Evolutionary conservation across 2,329 filamentous ascomycete species (phyloP), one percentile per base, ranked within the genome.

Genomic region (Trichoderma sp.): DNA sequence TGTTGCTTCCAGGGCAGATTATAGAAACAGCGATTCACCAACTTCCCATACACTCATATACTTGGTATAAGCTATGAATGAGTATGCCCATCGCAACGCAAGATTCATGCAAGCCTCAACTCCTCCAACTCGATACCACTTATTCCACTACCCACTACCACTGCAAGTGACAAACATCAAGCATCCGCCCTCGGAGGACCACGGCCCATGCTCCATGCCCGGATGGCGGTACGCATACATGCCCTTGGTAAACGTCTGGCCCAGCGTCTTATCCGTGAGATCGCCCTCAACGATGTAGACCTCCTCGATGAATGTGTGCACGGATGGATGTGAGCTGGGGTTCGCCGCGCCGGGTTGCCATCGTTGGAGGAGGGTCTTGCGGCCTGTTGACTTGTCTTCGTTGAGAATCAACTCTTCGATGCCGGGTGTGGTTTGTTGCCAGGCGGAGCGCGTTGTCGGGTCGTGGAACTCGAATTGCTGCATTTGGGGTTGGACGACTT

Each of bases 181-280:
- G 66, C 76, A 80, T 4, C 77, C 77, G 5, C 71, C 56, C 39
- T 72, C 69, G 28, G 72, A 75, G 62, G 66, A 68, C 65, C 78
- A 78, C 14, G 76, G 77, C 0, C 78, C 78, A 71, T 78, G 76
- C 66, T 75, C 68, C 77, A 78, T 79, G 10, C 76, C 76, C 15
- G 77, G 76, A 56, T 75, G 72, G 21, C 77, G 73, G 67, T 78
- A 79, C 15, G 76, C 78, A 72, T 78, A 79, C 4, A 74, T 71
- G 44, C 77, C 76, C 55, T 73, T 71, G 14, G 71, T 65, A 74
- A 74, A 79, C 9, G 71, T 67, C 59, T 72, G 68, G 19, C 63
- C 67, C 9, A 77, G 69, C 17, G 69, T 71, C 45, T 71, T 68
- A 68, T 78, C 76, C 64, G 71, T 72, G 60, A 79, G 65, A 47